Base-by-base conservation (phyloP, 2,329 filamentous ascomycete genomes). In the Penicillium glabrum region DNA sequence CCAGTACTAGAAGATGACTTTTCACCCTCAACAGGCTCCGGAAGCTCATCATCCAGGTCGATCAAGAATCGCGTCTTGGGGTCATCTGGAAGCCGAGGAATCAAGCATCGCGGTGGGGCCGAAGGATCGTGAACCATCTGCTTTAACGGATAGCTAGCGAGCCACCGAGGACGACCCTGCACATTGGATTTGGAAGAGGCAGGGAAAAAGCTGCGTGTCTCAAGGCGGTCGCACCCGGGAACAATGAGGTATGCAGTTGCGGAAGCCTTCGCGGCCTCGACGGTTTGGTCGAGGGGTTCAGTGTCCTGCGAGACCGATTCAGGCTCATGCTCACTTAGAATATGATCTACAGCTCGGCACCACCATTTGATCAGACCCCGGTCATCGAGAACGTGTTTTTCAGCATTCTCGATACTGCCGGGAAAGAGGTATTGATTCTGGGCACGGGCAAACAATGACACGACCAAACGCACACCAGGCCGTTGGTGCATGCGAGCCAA, bases 361-460 rank as follows among this genome's bases (percentile, higher is more conserved):
- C 95, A 99, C 95, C 95, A 99, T 67, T 88, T 91, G 21, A 99
- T 90, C 51, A 99, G 79, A 0, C 90, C 91, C 31, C 92, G 83
- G 67, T 99, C 95, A 67, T 96, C 91, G 9, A 98, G 79, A 0
- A 99, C 89, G 77, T 99, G 95, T 71, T 99, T 99, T 2, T 85
- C 84, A 19, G 77, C 75, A 71, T 97, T 93, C 58, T 96, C 88
- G 39, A 92, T 86, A 68, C 93, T 98, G 0, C 91, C 91, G 0
- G 95, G 93, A 70, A 98, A 99, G 14, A 99, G 83, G 66, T 99
- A 99, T 69, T 98, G 95, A 51, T 89, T 87, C 71, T 98, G 95
- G 0, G 95, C 87, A 58, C 95, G 84, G 0, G 95, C 96, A 71
- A 99, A 99, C 3, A 99, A 82, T 53, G 91, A 97, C 27, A 99